Evolutionary conservation across 805 yeast genomes (phyloP), one percentile per base, ranked within the genome.

Genomic region (Kuraishia capsulata): DNA sequence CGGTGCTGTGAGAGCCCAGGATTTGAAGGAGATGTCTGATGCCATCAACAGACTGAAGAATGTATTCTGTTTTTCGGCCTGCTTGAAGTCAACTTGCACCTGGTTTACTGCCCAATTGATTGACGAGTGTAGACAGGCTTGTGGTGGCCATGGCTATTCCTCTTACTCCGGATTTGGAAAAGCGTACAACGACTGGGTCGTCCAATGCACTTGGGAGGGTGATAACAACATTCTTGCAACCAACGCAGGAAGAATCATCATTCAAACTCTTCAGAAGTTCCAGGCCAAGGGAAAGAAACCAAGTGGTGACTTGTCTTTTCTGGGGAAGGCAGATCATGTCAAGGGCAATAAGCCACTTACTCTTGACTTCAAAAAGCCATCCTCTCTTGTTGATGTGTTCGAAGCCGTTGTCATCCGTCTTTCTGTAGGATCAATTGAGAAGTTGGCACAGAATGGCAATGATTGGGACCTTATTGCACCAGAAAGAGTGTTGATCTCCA

Each of bases 151-250:
- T 61, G 97, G 97, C 30, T 89, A 89, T 63, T 86, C 95, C 19
- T 77, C 88, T n/a, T 89, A 89, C 61, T 77, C 86, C 46, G 95
- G 89, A 2, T 84, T 89, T 56, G 96, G 94, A 30, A 85, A 81
- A 56, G 88, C 88, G 10, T 86, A 77, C 65, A 73, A 73, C 44
- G 97, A 89, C 59, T 90, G 95, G 86, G 96, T 84, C n/a, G 96
- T 89, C 30, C 96, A 89, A 64, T 88, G 96, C 62, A 89, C 97
- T 16, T 89, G 97, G 97, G 97, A 89, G 66, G 97, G 97, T 60
- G 97, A 89, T 61, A 89, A 89, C 66, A 88, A 79, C 52, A 81
- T 89, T 33, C 69, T 89, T 46, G 83, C 88, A 2, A 76, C 86
- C 60, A 80, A 87, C 39, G 76, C 87, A 42, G 97, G 96, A 41